Evolutionary conservation across 176 grass and related monocot genomes (phyloP), one percentile per base, ranked within the genome.

Genomic region (Elymus sibiricus): DNA sequence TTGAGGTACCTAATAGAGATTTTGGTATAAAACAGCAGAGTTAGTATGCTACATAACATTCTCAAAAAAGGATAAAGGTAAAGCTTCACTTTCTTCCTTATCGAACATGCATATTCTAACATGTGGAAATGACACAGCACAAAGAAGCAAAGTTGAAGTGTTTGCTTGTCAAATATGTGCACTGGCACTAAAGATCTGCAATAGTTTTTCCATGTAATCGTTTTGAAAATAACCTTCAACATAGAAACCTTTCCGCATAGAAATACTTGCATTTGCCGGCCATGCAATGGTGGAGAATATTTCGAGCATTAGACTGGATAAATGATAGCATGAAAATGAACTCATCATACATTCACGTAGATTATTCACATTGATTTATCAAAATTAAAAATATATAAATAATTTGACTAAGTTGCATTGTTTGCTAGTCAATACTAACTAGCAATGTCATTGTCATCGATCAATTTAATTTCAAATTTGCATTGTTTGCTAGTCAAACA

Each of bases 1-100:
- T 88, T 94, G 90, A 44, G 88, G 93, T 64, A 98, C 95, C 93
- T 98, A 77, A 65, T 8, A 78, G 31, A 91, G 62, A 71, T 79
- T 93, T 66, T 27, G 82, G 32, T 51, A 58, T 12, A 42, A 35
- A 84, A 70, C 11, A 80, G 17, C 11, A 25, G 28, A 79, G 47
- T 81, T 75, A 77, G 7, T 15, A 73, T 83, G 73, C 15, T 2
- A 56, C 4, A 75, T n/a, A 12, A 65, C 9, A 65, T 22, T 37
- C 2, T 37, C 2, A 2, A 28, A 83, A 67, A 79, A 39, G 10
- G 39, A 51, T 37, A 74, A 72, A 24, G 12, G 19, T 26, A 80
- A 67, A 80, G 27, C 32, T 53, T 83, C 32, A 80, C 7, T 71
- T 71, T 27, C 40, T 40, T 76, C 58, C 58, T 62, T 29, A 34